Percentiles rank a stretch among this genome's conserved stretches.
These are phyloP conservation scores for Eruca vesicaria DNA, from an alignment of 441 rosid genomes.

Conservation along the genomic window DNA sequence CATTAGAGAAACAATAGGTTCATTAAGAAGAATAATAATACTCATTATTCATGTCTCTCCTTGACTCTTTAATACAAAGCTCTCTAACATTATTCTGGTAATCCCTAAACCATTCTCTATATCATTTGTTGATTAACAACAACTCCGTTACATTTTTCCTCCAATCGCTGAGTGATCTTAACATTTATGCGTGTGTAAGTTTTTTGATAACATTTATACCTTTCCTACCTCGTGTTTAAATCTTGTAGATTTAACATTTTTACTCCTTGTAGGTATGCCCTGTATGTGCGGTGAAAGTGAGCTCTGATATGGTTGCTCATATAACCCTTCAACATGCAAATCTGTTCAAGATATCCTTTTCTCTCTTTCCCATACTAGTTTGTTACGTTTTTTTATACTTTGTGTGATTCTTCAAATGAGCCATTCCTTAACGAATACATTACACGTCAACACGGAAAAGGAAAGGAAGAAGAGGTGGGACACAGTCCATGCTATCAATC, in stretches of 20 bases:
- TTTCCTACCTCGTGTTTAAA: too few species aligned
- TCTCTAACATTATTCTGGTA: conserved; percentile 18
- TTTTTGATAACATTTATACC: too few species aligned
- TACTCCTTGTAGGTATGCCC: conserved; percentile 73
- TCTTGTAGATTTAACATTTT: too few species aligned
- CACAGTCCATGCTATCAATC: conserved; percentile 76
- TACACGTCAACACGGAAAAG: conserved; percentile 76
- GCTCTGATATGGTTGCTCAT: conserved; percentile 94
- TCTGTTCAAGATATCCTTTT: conserved; percentile 84
- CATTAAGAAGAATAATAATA: conserved; percentile 15
- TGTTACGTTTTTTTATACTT: neutral
- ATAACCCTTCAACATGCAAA: conserved; percentile 86
- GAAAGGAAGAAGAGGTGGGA: conserved; percentile 68
- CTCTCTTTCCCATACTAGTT: neutral
- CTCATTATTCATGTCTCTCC: conserved; percentile 21
- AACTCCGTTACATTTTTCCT: neutral
- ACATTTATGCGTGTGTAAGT: too few species aligned
- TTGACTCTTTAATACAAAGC: conserved; percentile 6
- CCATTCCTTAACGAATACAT: conserved; percentile 53
- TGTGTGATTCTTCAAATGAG: conserved; percentile 17
- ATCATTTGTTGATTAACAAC: conserved; percentile 18
- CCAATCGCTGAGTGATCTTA: neutral
- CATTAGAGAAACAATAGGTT: conserved; percentile 6
- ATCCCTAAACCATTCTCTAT: neutral
- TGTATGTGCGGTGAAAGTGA: conserved; percentile 81